Evolutionary conservation across 345 rosid genomes (phyloP).

Genomic region (Lagerstroemia speciosa): DNA sequence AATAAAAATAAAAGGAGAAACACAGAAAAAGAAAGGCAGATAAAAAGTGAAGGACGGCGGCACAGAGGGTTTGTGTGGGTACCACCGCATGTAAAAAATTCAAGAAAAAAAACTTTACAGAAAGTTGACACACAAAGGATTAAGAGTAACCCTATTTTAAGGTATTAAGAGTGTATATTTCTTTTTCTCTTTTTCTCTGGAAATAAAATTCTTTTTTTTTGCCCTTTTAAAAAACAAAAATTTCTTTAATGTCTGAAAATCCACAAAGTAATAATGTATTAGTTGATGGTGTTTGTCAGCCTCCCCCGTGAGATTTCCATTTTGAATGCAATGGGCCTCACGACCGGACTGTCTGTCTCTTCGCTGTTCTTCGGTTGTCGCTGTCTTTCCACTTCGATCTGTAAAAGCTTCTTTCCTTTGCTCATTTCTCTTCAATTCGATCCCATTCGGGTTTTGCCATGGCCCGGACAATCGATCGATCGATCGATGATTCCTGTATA

Average conservation of each 20-base stretch:
- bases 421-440: background rate
- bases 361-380: background rate
- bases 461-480: background rate
- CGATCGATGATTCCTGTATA: background rate
- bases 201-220: background rate
- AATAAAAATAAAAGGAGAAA: too few species aligned
- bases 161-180: too few species aligned
- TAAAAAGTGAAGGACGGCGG: too few species aligned
- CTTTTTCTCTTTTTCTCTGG: background rate
- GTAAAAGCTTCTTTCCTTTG: constrained; percentile 1
- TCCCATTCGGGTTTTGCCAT: background rate
- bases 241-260: background rate
- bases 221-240: background rate
- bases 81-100: too few species aligned
- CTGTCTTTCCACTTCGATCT: constrained; percentile 2
- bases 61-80: too few species aligned
- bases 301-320: constrained; percentile 2
- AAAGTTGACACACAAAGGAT: too few species aligned
- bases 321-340: background rate
- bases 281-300: background rate
- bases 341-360: constrained; percentile 3
- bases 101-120: too few species aligned
- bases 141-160: too few species aligned
- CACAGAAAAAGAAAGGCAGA: too few species aligned
- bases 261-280: background rate